Base-by-base conservation (phyloP, 768 basidiomycete genomes). In the Lactarius pseudohatsudake region DNA sequence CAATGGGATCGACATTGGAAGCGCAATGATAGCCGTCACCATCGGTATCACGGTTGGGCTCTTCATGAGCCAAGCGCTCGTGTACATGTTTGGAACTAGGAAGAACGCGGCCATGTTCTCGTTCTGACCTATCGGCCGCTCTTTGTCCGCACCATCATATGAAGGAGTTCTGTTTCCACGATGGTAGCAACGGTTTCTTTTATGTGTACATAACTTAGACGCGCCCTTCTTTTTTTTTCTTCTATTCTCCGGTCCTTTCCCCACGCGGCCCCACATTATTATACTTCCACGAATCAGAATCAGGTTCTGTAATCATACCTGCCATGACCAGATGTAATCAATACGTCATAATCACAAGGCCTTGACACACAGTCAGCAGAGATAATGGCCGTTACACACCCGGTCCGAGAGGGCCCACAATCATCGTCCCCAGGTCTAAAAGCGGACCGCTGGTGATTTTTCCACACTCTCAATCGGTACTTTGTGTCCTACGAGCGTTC, bases 401-500 rank as follows among this genome's bases (percentile, higher is more conserved):
- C 50, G 53, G 22, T 38, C 16, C 26, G 34, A 43, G 50, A 28
- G 28, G 28, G 28, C 28, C 28, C 28, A 40, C 38, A 40, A 16
- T 40, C 38, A 38, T 38, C 26, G 11, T 62, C 28, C n/a, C 45
- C 53, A 2, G 15, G 26, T 18, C 28, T 63, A 96, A 80, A 97
- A 91, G 80, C 93, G 86, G 18, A 97, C 94, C 6, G 96, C 95
- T 0, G 94, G 86, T 30, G 93, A 89, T 74, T 87, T 90, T 77
- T 94, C 94, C 68, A 97, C 90, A 59, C 82, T 84, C 69, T 95
- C 95, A 73, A 97, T 85, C 57, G 93, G 88, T 13, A 93, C 93
- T 80, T 98, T 99, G 82, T 99, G 97, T 18, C 97, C 97, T 56
- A 99, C 92, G 45, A 99, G 81, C 18, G 96, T 94, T 70, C 97